phyloP scores from a whole-genome alignment of 129 eudicot genomes.

The Rutidosis leptorrhynchoides region DNA sequence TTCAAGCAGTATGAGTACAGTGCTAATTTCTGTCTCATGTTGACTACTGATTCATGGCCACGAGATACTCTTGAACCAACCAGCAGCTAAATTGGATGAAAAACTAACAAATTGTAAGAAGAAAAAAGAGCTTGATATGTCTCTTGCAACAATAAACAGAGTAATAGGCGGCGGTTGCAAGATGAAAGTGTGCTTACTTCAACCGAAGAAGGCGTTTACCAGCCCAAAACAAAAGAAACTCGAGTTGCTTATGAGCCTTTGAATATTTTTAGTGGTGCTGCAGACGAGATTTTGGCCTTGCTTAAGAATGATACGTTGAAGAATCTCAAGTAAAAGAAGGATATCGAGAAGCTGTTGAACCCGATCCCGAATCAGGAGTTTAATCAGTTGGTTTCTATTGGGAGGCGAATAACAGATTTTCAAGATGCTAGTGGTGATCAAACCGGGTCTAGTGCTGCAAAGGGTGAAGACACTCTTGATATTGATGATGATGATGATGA shows the following conservation, averaged over 20 bases:
- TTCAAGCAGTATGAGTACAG: constrained; percentile 82
- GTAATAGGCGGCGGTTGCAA: constrained; percentile 65
- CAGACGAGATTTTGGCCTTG: constrained; percentile 86
- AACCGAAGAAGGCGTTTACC: constrained; percentile 78
- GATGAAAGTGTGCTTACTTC: constrained; percentile 78
- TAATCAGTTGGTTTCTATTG: constrained; percentile 60
- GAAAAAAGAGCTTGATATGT: too few relatives aligned
- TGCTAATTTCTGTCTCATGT: constrained; percentile 75
- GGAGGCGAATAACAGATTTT: constrained; percentile 70
- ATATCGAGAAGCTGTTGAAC: constrained; percentile 96
- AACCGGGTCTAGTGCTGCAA: too few relatives aligned
- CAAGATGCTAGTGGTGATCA: constrained; percentile 64
- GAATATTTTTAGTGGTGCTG: constrained; percentile 80
- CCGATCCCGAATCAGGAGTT: constrained; percentile 36
- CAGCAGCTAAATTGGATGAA: constrained; percentile 68
- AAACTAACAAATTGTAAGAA: too few relatives aligned
- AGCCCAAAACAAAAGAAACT: constrained; percentile 82
- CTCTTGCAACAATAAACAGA: constrained; percentile 35
- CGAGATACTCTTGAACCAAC: constrained; percentile 95
- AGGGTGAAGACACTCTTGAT: constrained; percentile 56
- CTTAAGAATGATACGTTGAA: constrained; percentile 68
- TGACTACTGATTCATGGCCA: constrained; percentile 88
- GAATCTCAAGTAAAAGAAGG: constrained; percentile 78
- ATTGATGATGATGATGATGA: too few relatives aligned
- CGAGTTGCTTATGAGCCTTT: constrained; percentile 85